phyloP scores from a whole-genome alignment of 1,284 basidiomycete genomes.

The Gomphus bonarii region DNA sequence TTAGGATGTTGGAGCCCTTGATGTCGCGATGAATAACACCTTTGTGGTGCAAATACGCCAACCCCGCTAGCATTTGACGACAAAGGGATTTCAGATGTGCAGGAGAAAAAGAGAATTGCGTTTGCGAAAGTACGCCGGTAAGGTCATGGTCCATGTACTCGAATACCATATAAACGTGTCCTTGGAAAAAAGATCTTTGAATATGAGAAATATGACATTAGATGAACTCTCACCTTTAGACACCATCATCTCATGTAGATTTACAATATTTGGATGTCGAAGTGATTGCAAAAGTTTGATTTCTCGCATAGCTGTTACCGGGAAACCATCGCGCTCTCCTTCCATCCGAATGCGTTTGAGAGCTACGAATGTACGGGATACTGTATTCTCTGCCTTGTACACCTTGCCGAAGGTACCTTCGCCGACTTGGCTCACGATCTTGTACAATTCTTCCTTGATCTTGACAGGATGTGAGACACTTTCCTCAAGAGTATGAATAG shows the following conservation, averaged over 20 bases:
- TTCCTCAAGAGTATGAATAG: neutral
- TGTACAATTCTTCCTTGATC: slow-evolving; percentile 59
- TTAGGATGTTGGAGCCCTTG: slow-evolving; percentile 97
- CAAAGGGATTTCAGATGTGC: slow-evolving; percentile 94
- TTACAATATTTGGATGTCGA: slow-evolving; percentile 83
- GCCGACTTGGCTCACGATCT: slow-evolving; percentile 88
- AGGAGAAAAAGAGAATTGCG: slow-evolving; percentile 71
- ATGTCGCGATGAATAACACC: slow-evolving; percentile 97
- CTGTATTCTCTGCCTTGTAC: slow-evolving; percentile 88
- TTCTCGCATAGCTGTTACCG: slow-evolving; percentile 97
- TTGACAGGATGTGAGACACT: slow-evolving; percentile 1
- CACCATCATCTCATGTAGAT: slow-evolving; percentile 96
- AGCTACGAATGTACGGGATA: slow-evolving; percentile 73
- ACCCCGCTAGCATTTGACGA: slow-evolving; percentile 86
- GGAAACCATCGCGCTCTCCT: slow-evolving; percentile 94
- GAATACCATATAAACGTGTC: slow-evolving; percentile 97
- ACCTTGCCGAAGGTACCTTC: slow-evolving; percentile 99
- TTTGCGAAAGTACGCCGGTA: slow-evolving; percentile 90
- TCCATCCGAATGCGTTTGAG: slow-evolving; percentile 99
- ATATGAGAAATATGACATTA: neutral
- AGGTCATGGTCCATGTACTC: slow-evolving; percentile 99
- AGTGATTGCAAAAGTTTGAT: slow-evolving; percentile 95
- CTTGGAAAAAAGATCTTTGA: slow-evolving; percentile 29
- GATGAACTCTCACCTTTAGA: slow-evolving; percentile 69
- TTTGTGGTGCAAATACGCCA: slow-evolving; percentile 91